Conservation (phyloP, 2,329 filamentous ascomycete species). For the Penicillium sp. region DNA sequence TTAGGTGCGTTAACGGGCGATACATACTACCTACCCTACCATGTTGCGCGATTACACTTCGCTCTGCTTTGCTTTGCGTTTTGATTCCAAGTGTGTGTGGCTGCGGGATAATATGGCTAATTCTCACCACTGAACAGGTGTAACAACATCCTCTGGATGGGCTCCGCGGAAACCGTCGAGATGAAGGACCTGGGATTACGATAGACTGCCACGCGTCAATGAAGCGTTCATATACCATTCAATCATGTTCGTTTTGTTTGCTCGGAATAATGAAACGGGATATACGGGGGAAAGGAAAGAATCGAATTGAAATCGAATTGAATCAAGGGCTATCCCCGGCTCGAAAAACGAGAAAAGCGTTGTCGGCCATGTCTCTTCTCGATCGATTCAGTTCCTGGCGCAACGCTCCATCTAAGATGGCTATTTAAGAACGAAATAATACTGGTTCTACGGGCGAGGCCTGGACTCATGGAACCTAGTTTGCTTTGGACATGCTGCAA, state of each 20-base stretch:
- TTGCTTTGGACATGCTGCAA: slow-evolving; percentile 10
- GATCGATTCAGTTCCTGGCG: slow-evolving; percentile 26
- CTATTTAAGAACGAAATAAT: slow-evolving; percentile 21
- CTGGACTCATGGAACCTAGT: slow-evolving; percentile 1
- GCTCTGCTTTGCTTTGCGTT: neutral
- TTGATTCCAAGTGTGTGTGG: too few relatives aligned
- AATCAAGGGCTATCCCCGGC: slow-evolving; percentile 9
- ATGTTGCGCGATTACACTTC: too few relatives aligned
- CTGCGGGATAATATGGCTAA: neutral
- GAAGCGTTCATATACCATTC: slow-evolving; percentile 23
- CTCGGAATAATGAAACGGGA: slow-evolving; percentile 15
- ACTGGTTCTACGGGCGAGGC: slow-evolving; percentile 15
- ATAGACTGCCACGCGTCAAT: slow-evolving; percentile 20
- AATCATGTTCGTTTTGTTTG: slow-evolving; percentile 8
- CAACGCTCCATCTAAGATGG: slow-evolving; percentile 26
- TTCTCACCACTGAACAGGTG: slow-evolving; percentile 60
- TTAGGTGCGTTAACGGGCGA: slow-evolving; percentile 64
- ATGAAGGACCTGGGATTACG: slow-evolving; percentile 50
- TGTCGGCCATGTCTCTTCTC: slow-evolving; percentile 17
- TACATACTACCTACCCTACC: too few relatives aligned
- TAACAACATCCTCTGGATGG: slow-evolving; percentile 98
- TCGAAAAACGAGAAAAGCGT: slow-evolving; percentile 15
- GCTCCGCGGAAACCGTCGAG: slow-evolving; percentile 58
- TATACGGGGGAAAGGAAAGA: slow-evolving; percentile 9
- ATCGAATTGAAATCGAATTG: neutral